Base-by-base conservation (phyloP, 192 early-diverging fungal species). In the Rhizoclosmatium globosum region DNA sequence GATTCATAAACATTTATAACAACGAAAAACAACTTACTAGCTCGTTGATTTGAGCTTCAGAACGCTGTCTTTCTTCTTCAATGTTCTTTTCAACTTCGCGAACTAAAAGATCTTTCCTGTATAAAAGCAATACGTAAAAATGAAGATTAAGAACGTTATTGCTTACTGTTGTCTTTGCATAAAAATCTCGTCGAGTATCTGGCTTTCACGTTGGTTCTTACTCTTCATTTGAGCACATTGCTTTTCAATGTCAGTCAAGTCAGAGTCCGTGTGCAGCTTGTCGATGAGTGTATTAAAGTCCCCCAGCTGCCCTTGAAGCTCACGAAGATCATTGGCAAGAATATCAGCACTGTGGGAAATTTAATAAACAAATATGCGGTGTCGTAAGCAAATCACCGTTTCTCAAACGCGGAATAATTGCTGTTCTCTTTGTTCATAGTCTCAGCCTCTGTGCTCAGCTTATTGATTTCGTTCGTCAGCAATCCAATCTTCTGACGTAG, bases 181-280 rank as follows among this genome's bases (percentile, higher is more conserved):
- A 62, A 89, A 89, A 13, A 88, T 76, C 23, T 84, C 87, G 62
- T 91, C 87, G 23, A 89, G 50, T n/a, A 71, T 79, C 39, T 74
- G 59, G 23, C 64, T 68, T 43, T 87, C 84, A 19, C 84, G 58
- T 57, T 84, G 79, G 71, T 90, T 91, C 62, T 90, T 85, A 0
- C 78, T 73, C 70, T 84, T 83, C 3, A 90, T 41, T 65, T 87
- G 82, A n/a, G 80, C 76, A 57, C 68, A 83, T 3, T 85, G 81
- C 74, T 84, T 79, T 76, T 90, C 85, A 61, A 90, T 81, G 68
- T 91, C 90, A 46, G 87, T 83, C 56, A 90, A 73, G 74, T 91
- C 90, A 11, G 86, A 74, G 59, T 89, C 90, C 9, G 87, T 85
- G 69, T 91, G 85, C 17, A 90, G 82, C 72, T 89, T 87, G 78